A percentile compares a stretch with the other conserved stretches of the same genome.
These are phyloP conservation scores for Cryphonectria parasitica DNA, from an alignment of 2,329 filamentous ascomycete species.

Conservation along the genomic window DNA sequence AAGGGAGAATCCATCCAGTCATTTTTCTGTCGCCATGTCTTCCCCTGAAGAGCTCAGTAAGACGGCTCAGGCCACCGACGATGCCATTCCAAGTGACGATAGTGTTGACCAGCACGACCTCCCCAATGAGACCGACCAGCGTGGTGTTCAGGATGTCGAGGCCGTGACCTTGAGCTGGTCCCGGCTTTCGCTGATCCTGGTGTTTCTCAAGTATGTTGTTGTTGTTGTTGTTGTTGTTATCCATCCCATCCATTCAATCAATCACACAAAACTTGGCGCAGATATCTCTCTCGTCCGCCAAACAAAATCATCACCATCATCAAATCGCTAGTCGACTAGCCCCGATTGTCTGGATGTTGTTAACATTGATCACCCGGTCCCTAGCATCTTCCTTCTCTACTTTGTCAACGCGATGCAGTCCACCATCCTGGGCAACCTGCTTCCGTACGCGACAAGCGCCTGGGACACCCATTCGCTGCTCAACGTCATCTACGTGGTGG, in stretches of 20 bases:
- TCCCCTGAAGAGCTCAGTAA: constrained; percentile 7
- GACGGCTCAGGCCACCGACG: constrained; percentile 22
- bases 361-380: not conserved
- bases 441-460: constrained; percentile 53
- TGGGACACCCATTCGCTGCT: constrained; percentile 58
- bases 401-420: constrained; percentile 54
- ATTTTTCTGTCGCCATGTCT: constrained; percentile 3
- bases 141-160: constrained; percentile 34
- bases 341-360: not conserved
- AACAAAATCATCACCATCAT: no score
- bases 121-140: constrained; percentile 29
- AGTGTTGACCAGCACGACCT: not conserved
- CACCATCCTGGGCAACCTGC: constrained; percentile 46
- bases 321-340: not conserved
- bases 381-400: constrained; percentile 53
- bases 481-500: constrained; percentile 57
- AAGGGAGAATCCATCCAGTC: not conserved
- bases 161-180: constrained; percentile 34
- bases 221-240: not conserved
- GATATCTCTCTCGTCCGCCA: no score
- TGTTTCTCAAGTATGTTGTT: constrained; percentile 39
- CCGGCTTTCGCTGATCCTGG: constrained; percentile 30
- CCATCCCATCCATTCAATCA: not conserved
- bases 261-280: no score
- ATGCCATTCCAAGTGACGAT: constrained; percentile 11